A percentile compares a stretch with the other conserved stretches of the same genome.
Conservation (phyloP, 805 yeast species). For the Kuraishia borneana region DNA sequence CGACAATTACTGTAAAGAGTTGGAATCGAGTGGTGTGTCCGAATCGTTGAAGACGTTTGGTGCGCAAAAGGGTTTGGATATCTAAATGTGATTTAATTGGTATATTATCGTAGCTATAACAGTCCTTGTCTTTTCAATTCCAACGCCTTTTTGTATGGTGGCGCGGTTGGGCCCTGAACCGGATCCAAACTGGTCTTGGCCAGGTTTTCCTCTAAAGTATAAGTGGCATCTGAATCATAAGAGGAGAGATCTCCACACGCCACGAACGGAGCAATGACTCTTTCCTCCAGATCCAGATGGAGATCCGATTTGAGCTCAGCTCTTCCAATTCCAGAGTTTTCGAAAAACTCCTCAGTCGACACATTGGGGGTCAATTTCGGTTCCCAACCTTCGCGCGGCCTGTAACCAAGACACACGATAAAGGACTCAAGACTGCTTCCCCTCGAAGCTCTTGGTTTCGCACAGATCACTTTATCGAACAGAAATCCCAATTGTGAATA, state of each 20-base stretch:
- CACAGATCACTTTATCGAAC: constrained; percentile 83
- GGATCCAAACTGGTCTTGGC: constrained; percentile 60
- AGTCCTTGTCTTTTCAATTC: constrained; percentile 76
- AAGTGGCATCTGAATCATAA: constrained; percentile 94
- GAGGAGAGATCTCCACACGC: constrained; percentile 91
- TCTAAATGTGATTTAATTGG: constrained; percentile 6
- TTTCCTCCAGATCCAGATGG: constrained; percentile 46
- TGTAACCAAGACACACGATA: constrained; percentile 82
- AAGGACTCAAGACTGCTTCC: constrained; percentile 93
- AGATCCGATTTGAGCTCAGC: constrained; percentile 34
- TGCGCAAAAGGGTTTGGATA: constrained; percentile 38
- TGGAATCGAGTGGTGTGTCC: constrained; percentile 59
- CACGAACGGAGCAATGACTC: constrained; percentile 79
- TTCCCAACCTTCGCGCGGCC: constrained; percentile 75
- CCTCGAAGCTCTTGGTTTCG: constrained; percentile 91
- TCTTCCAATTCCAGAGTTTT: constrained; percentile 47
- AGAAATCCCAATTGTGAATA: constrained; percentile 86
- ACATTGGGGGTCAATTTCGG: constrained; percentile 41
- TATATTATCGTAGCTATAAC: constrained; percentile 12
- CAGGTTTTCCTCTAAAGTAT: constrained; percentile 37
- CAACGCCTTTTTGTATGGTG: constrained; percentile 89
- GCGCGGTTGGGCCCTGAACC: constrained; percentile 92
- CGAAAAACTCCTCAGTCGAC: constrained; percentile 78
- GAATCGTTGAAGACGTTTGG: constrained; percentile 55
- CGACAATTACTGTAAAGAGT: constrained; percentile 57